phyloP scores from a whole-genome alignment of 805 yeast species.

The Candida anglica region DNA sequence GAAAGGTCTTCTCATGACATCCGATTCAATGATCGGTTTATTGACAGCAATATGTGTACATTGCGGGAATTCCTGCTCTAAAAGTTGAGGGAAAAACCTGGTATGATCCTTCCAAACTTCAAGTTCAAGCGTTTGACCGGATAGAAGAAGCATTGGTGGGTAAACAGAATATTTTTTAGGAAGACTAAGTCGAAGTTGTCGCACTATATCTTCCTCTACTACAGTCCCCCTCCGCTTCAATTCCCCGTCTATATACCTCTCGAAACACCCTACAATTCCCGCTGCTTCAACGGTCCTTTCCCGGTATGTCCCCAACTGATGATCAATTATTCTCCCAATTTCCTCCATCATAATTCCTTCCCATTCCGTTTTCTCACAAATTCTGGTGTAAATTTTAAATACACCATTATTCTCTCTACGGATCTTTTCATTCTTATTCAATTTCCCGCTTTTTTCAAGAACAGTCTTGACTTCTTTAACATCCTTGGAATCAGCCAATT shows the following conservation, averaged over 20 bases:
- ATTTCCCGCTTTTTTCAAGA: background rate
- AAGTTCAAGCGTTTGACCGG: slow-evolving; percentile 37
- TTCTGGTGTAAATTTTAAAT: too few relatives aligned
- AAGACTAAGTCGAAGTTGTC: too few relatives aligned
- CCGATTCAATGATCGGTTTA: slow-evolving; percentile 56
- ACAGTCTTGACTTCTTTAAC: background rate
- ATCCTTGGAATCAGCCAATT: background rate
- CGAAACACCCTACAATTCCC: too few relatives aligned
- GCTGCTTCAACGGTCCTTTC: too few relatives aligned
- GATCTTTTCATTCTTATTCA: background rate
- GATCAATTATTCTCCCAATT: too few relatives aligned
- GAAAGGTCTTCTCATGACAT: slow-evolving; percentile 62
- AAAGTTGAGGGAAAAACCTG: slow-evolving; percentile 3
- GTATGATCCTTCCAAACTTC: slow-evolving; percentile 23
- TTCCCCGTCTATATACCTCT: too few relatives aligned
- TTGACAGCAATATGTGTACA: slow-evolving; percentile 67
- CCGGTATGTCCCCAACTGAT: too few relatives aligned
- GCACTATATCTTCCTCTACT: too few relatives aligned
- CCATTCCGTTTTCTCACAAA: too few relatives aligned
- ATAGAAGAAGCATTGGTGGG: slow-evolving; percentile 52
- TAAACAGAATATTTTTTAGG: slow-evolving; percentile 62
- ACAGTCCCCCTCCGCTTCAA: too few relatives aligned
- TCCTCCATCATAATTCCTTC: too few relatives aligned
- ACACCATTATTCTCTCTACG: background rate
- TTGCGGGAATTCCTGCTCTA: slow-evolving; percentile 8